Base-by-base conservation (phyloP, 2,329 filamentous ascomycete species). In the Harringtonia aguacate region DNA sequence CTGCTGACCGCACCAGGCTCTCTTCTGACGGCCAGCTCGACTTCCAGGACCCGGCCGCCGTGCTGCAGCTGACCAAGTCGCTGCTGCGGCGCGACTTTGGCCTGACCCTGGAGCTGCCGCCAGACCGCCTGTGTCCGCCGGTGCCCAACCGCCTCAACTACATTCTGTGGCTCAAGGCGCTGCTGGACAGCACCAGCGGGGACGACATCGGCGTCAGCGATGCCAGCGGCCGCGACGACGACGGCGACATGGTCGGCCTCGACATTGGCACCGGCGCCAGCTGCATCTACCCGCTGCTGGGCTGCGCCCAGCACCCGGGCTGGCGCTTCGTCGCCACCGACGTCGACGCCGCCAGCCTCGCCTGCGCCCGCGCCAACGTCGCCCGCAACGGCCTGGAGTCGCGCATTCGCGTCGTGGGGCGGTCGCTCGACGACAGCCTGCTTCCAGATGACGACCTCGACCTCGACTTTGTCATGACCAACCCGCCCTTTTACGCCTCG, bases 201-300 rank as follows among this genome's bases (percentile, higher is more conserved):
- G 63, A 72, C 3, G 55, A 59, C 3, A 56, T 59, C 3, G 57
- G 57, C 1, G 65, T 74, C 29, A 31, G 28, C 2, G 27, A 20
- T 4, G 28, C 10, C 38, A 18, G 39, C 20, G 9, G 31, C 21
- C 3, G 4, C 6, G 17, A 18, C n/a, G n/a, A 22, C 15, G 18
- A 27, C n/a, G 63, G 70, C 35, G 68, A 87, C 13, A 13, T 37
- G 9, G 8, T 73, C 0, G 89, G 90, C 0, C 64, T 95, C 3
- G 89, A 95, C 52, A 82, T 95, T 49, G 92, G 92, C 34, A 94
- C 88, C 1, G 92, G 92, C 2, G 86, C 90, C 15, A 94, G 86
- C 53, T 83, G 83, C 54, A 94, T 98, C 53, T 98, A 97, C 57
- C 84, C 89, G 3, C 73, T 97, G 2, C 71, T 98, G 1, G 86